phyloP scores from a whole-genome alignment of 805 yeast genomes.

The Kuraishia molischiana region DNA sequence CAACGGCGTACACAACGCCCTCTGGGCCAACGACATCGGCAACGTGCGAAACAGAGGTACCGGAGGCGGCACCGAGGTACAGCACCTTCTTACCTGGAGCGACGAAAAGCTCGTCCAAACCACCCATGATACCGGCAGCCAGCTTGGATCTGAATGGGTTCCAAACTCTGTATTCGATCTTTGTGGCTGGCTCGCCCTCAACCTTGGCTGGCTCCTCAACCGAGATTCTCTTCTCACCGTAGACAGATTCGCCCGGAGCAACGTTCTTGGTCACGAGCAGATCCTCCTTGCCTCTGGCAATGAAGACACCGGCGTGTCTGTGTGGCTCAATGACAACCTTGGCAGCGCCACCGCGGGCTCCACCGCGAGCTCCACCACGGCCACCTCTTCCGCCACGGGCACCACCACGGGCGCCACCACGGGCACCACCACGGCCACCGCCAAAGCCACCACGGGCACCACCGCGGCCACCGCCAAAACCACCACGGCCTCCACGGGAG shows the following conservation, averaged over 20 bases:
- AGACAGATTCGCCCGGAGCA: slow-evolving; percentile 98
- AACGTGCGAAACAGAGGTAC: slow-evolving; percentile 98
- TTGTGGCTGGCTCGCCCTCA: slow-evolving; percentile 83
- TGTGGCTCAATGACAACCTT: slow-evolving; percentile 98
- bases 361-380: slow-evolving; percentile 65
- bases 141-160: slow-evolving; percentile 99
- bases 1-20: slow-evolving; percentile 98
- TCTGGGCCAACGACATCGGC: slow-evolving; percentile 98
- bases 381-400: slow-evolving; percentile 51
- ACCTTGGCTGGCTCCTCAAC: slow-evolving; percentile 89
- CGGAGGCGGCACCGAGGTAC: slow-evolving; percentile 98
- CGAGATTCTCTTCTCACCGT: slow-evolving; percentile 95
- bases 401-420: slow-evolving; percentile 52
- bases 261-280: slow-evolving; percentile 91
- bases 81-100: slow-evolving; percentile 97
- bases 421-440: slow-evolving; percentile 49
- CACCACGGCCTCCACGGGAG: slow-evolving; percentile 37
- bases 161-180: slow-evolving; percentile 99
- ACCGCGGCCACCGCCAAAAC: slow-evolving; percentile 41
- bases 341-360: slow-evolving; percentile 77
- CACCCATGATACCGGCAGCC: slow-evolving; percentile 99
- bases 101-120: slow-evolving; percentile 94
- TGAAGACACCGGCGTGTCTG: slow-evolving; percentile 97
- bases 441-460: slow-evolving; percentile 38
- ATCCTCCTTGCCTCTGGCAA: slow-evolving; percentile 99